Base-by-base conservation (phyloP, 2,329 filamentous ascomycete genomes). In the Beauveria sp. region DNA sequence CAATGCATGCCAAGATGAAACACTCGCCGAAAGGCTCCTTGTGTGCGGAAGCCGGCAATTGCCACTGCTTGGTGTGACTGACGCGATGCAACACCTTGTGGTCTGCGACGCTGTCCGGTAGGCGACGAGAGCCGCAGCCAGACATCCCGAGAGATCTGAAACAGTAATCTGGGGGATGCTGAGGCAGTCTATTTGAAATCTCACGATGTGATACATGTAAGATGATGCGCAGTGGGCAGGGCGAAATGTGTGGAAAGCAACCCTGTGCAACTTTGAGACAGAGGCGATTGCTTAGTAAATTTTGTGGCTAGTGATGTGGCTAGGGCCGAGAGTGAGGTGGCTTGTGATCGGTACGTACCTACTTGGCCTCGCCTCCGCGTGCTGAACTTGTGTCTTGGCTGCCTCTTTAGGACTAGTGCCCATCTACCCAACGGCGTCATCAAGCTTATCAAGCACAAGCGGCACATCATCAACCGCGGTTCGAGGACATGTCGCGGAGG, bases 331-430 rank as follows among this genome's bases (percentile, higher is more conserved):
- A 38, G 34, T 42, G 22, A 49, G 16, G 24, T 49, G 51, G 50
- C 51, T 12, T 5, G 58, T 53, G 24, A 8, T 1, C 1, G 22
- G 30, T 26, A 55, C 49, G 54, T 54, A 30, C 55, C 34, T 2
- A n/a, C 20, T 49, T 10, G 28, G 18, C 16, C 5, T 55, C 45
- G 24, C 12, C 30, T 34, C 30, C 12, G 30, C 5, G 30, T 14
- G 12, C 54, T 52, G 38, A 63, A 49, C 28, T 57, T 73, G 70
- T 63, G 65, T 62, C 71, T 71, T 68, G 70, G 68, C 67, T 75
- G 64, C 73, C 67, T 14, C 1, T 64, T 68, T 43, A 1, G 63
- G 72, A 30, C 60, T 75, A 75, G 73, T 61, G 56, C 22, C 24
- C n/a, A 2, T 28, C 42, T 38, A 38, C 34, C 34, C 34, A 38